A percentile compares a stretch with the other conserved stretches of the same genome.
Evolutionary conservation across 2,329 filamentous ascomycete genomes (phyloP).

Genomic region (Penicillium sp.): DNA sequence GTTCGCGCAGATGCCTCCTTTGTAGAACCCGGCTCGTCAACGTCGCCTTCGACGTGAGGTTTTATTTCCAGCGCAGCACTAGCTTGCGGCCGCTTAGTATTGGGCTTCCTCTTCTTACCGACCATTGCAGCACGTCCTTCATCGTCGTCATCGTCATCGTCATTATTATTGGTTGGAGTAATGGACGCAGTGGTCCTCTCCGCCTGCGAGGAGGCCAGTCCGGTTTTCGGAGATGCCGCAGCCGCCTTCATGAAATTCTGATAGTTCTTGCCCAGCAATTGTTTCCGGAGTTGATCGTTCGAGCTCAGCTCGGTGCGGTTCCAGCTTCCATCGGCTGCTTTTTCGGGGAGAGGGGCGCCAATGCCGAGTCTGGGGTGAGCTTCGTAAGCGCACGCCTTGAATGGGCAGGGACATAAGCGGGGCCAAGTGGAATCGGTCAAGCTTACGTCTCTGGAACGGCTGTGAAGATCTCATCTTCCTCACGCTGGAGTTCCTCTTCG

Average conservation of each 20-base stretch:
- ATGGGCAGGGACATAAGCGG: no score
- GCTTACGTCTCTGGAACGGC: slow-evolving; percentile 54
- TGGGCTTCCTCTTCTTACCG: slow-evolving; percentile 26
- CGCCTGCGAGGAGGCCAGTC: slow-evolving; percentile 24
- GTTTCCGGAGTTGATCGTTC: slow-evolving; percentile 47
- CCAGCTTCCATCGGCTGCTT: slow-evolving; percentile 40
- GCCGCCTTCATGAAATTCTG: slow-evolving; percentile 38
- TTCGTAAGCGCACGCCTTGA: no score
- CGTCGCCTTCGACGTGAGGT: neutral
- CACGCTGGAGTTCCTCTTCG: slow-evolving; percentile 47
- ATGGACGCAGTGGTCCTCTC: slow-evolving; percentile 24
- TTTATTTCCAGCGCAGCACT: slow-evolving; percentile 2
- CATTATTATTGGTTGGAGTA: slow-evolving; percentile 11
- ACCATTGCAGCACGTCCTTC: slow-evolving; percentile 44
- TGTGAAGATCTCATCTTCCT: slow-evolving; percentile 55
- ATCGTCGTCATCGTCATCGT: slow-evolving; percentile 40
- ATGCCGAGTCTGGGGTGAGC: slow-evolving; percentile 44
- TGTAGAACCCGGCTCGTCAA: slow-evolving; percentile 3
- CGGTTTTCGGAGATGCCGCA: slow-evolving; percentile 2
- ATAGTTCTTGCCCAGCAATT: slow-evolving; percentile 46
- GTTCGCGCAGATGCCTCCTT: slow-evolving; percentile 11
- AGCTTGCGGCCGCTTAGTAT: slow-evolving; percentile 2
- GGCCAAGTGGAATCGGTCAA: neutral
- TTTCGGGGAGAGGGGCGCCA: slow-evolving; percentile 47
- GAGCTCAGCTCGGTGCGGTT: slow-evolving; percentile 42